Base-by-base conservation (phyloP, 805 yeast genomes). In the Lipomyces anomalus region DNA sequence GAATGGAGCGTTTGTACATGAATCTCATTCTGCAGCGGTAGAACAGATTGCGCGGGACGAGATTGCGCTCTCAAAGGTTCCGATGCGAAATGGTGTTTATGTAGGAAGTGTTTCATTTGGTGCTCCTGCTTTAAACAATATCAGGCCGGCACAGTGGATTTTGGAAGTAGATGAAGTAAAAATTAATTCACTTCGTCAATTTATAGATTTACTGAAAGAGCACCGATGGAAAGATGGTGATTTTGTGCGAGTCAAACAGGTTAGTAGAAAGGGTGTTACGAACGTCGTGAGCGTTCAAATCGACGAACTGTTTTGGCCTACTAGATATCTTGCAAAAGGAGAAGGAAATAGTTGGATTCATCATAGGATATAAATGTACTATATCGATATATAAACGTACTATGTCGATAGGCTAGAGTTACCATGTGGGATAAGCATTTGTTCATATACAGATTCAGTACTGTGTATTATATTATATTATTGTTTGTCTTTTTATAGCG, bases 81-180 rank as follows among this genome's bases (percentile, higher is more conserved):
- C 57, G 3, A 37, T 42, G 11, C 33, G 38, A 2, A 35, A 42
- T 4, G 57, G 57, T 16, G 56, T 52, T 6, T 53, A 53, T 35
- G 52, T 53, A 16, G 57, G 57, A 4, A 42, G 48, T 4, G 49
- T 53, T 9, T 39, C 55, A 9, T 53, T 35, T 35, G 57, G 57
- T 22, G 48, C 56, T 9, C 57, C 57, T 13, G 55, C 55, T 22
- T 21, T 47, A 34, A 52, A 46, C 35, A 40, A 38, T 23, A 37
- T 53, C 21, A 52, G 50, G 4, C 48, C 57, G 2, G 57, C 57
- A 17, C 94, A 85, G 66, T 86, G 95, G 95, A 72, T 83, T 61
- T 92, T 85, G 47, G 95, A 86, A 65, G 80, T 85, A 48, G 82
- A 82, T 45, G 87, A 81, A 45, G 35, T 26, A 20, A 17, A 35